A percentile compares a stretch with the other conserved stretches of the same genome.
These are phyloP conservation scores for Termitomyces eurrhizus DNA, from an alignment of 768 basidiomycete species.

Conservation along the genomic window DNA sequence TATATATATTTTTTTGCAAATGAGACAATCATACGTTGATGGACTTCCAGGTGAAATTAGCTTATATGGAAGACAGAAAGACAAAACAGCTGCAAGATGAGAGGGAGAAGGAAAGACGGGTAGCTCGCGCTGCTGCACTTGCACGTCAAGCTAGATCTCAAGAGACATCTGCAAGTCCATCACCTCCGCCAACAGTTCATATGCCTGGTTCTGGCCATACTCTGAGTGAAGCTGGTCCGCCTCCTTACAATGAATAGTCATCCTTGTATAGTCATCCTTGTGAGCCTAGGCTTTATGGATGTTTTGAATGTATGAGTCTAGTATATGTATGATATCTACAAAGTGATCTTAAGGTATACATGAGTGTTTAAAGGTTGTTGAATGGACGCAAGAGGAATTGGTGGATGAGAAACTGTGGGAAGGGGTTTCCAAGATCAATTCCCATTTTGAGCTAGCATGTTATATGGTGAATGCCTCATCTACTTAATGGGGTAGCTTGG, in stretches of 20 bases:
- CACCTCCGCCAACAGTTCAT: conserved; percentile 16
- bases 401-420: not conserved
- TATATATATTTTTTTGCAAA: conserved; percentile 14
- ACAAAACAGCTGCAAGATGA: conserved; percentile 50
- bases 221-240: conserved; percentile 22
- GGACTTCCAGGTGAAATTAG: conserved; percentile 59
- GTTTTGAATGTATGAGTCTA: not conserved
- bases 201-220: conserved; percentile 39
- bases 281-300: not conserved
- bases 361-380: not conserved
- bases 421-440: conserved; percentile 23
- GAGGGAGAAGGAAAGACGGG: conserved; percentile 51
- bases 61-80: conserved; percentile 76
- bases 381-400: not conserved
- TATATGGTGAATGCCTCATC: too few species aligned
- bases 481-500: too few species aligned
- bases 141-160: conserved; percentile 16
- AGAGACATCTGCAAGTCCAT: conserved; percentile 6
- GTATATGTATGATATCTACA: not conserved
- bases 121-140: conserved; percentile 31
- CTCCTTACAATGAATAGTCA: conserved; percentile 14
- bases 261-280: not conserved
- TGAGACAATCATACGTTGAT: not conserved
- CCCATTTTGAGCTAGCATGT: too few species aligned
- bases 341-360: not conserved